Base-by-base conservation (phyloP, 208 protist genomes). In the Phytomonas francai region DNA sequence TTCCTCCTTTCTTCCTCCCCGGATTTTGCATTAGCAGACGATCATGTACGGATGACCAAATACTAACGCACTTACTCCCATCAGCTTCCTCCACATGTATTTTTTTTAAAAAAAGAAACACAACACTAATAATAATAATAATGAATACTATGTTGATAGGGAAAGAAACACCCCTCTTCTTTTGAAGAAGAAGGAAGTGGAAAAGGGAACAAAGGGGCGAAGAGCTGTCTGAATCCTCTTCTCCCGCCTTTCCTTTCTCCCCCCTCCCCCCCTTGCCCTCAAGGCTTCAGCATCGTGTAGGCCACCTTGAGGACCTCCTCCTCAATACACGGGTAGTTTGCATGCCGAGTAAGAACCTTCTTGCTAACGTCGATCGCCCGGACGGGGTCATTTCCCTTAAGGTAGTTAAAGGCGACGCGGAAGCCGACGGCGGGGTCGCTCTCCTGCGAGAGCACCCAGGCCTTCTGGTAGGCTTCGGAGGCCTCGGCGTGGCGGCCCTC, bases 381-480 rank as follows among this genome's bases (percentile, higher is more conserved):
- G 59, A 98, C 82, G 28, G 89, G 85, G 42, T 89, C 79, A 61
- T 87, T 85, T 57, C 92, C 93, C 76, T 98, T 98, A 65, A 98
- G 84, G 71, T 95, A 97, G 81, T 98, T 98, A 80, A 98, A 98
- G 30, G 95, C 95, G 8, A 99, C 84, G 65, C 97, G 97, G 87
- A 93, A 98, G n/a, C 97, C 97, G 30, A 98, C 78, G 1, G 67
- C 74, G 14, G 92, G 91, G 68, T 94, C 81, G 3, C 67, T 75
- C 65, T 97, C 93, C 71, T 90, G 84, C 60, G 90, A 64, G 51
- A 97, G 76, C 56, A 88, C 71, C 97, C 97, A 99, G 7, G 97
- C 93, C 39, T 88, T 89, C 56, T 97, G 84, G 71, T 98, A 98
- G 79, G 92, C 90, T 25, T 91, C 65, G 22, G 95, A 90, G 19